These are phyloP conservation scores for Aureobasidium sp. DNA, from an alignment of 2,329 filamentous ascomycete species.

Conservation along the genomic window DNA sequence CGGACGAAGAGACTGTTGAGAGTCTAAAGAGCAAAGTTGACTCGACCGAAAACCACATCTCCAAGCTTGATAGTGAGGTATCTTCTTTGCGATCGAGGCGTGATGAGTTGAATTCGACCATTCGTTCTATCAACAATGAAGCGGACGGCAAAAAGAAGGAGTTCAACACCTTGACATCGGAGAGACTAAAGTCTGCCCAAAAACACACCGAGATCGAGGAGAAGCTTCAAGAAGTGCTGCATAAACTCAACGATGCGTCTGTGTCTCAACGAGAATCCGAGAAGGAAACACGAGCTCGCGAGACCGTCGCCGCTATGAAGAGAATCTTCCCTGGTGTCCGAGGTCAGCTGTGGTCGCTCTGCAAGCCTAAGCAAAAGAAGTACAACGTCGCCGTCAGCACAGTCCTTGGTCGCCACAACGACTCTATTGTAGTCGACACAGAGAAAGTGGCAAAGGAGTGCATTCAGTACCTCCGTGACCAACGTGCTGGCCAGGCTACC, in stretches of 20 bases:
- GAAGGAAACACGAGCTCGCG: constrained; percentile 68
- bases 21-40: constrained; percentile 85
- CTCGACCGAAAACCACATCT: constrained; percentile 60
- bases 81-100: constrained; percentile 60
- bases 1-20: constrained; percentile 82
- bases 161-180: constrained; percentile 75
- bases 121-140: constrained; percentile 60
- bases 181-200: constrained; percentile 71
- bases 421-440: constrained; percentile 88
- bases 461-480: constrained; percentile 86
- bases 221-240: constrained; percentile 72
- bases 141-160: constrained; percentile 85
- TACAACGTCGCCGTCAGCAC: constrained; percentile 89
- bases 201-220: constrained; percentile 84
- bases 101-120: constrained; percentile 49
- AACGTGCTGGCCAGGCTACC: constrained; percentile 76
- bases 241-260: constrained; percentile 75
- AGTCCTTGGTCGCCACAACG: constrained; percentile 84
- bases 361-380: constrained; percentile 95
- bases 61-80: constrained; percentile 66
- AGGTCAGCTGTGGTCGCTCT: constrained; percentile 81
- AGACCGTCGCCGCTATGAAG: constrained; percentile 77
- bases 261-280: constrained; percentile 78
- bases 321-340: constrained; percentile 87
- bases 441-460: constrained; percentile 92